phyloP scores from a whole-genome alignment of 768 basidiomycete genomes.

The Strobilomyces echinocephalus region DNA sequence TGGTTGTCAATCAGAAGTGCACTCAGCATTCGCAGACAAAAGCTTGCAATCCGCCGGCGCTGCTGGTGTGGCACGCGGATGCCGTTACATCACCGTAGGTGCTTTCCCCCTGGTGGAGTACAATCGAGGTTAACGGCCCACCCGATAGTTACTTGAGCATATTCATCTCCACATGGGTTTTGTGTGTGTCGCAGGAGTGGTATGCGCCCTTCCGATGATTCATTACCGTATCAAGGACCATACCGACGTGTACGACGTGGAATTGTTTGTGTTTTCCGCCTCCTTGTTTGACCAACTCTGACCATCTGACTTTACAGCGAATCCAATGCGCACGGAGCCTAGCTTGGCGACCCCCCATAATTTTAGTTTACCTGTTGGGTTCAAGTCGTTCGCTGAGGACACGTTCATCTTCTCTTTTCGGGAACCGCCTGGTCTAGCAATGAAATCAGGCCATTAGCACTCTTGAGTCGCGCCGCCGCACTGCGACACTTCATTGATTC shows the following conservation, averaged over 20 bases:
- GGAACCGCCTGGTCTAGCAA: no score
- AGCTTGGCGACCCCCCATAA: neutral
- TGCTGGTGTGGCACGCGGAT: conserved; percentile 71
- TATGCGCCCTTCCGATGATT: conserved; percentile 72
- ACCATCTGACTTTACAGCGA: conserved; percentile 12
- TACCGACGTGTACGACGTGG: conserved; percentile 49
- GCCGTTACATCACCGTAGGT: conserved; percentile 57
- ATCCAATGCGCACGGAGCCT: neutral
- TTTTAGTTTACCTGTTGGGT: neutral
- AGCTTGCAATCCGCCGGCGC: conserved; percentile 74
- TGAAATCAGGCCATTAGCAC: no score
- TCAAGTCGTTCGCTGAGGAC: neutral
- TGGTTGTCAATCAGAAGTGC: neutral
- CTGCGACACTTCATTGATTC: no score
- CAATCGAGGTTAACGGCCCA: neutral
- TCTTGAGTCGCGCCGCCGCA: no score
- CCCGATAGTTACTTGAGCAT: conserved; percentile 57
- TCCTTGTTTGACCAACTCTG: neutral
- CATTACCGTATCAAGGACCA: conserved; percentile 62
- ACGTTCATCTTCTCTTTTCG: no score
- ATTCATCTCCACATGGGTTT: conserved; percentile 70
- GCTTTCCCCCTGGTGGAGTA: neutral
- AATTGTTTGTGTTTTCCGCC: conserved; percentile 34
- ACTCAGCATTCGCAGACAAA: conserved; percentile 45
- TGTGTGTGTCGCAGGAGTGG: conserved; percentile 62